A percentile compares a stretch with the other conserved stretches of the same genome.
Conservation (phyloP, 805 yeast species). For the Candida stauntonica region DNA sequence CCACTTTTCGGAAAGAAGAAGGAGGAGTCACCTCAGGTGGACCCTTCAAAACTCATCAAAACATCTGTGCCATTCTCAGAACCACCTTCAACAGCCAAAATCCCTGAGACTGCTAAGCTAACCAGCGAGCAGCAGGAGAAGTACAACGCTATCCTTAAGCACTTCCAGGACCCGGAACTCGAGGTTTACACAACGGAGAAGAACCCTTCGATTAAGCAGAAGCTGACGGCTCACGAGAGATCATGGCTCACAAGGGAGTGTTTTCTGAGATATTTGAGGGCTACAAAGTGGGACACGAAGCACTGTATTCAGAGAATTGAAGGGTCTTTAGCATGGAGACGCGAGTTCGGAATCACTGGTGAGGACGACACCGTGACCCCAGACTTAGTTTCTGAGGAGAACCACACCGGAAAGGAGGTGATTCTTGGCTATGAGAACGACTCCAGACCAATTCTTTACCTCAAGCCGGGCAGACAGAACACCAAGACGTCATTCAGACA, state of each 20-base stretch:
- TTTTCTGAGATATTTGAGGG: constrained; percentile 81
- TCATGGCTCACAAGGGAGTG: constrained; percentile 96
- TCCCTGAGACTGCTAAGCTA: constrained; percentile 46
- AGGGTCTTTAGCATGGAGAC: constrained; percentile 84
- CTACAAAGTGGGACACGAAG: constrained; percentile 81
- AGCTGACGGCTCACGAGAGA: constrained; percentile 54
- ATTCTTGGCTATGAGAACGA: constrained; percentile 88
- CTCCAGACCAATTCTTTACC: constrained; percentile 85
- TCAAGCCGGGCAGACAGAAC: constrained; percentile 94
- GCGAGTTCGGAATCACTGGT: constrained; percentile 76
- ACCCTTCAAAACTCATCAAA: constrained; percentile 28
- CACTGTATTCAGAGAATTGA: constrained; percentile 74
- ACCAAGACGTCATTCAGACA: constrained; percentile 87
- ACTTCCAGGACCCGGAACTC: constrained; percentile 45
- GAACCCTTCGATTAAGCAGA: constrained; percentile 38
- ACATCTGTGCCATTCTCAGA: constrained; percentile 47
- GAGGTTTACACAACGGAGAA: constrained; percentile 33
- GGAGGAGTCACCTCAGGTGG: constrained; percentile 19
- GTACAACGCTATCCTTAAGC: constrained; percentile 56
- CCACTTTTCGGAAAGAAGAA: constrained; percentile 27
- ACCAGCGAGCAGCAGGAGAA: constrained; percentile 51
- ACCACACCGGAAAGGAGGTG: constrained; percentile 89
- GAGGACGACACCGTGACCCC: constrained; percentile 53
- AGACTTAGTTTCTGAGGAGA: constrained; percentile 56
- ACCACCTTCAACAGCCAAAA: constrained; percentile 46